These are phyloP conservation scores for Fusarium dlaminii DNA, from an alignment of 2,329 filamentous ascomycete genomes.

Conservation along the genomic window DNA sequence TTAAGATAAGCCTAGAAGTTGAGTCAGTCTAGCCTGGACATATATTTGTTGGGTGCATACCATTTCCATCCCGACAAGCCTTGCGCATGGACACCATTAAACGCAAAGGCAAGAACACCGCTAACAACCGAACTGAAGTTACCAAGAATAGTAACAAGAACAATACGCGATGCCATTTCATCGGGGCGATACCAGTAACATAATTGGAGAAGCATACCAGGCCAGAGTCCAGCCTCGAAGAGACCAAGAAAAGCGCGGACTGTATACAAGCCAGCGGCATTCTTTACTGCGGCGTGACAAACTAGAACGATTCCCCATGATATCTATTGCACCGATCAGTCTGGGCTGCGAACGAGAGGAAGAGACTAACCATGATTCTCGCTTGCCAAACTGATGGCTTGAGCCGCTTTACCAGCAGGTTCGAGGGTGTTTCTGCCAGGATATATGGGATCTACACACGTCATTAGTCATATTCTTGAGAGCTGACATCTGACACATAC, in stretches of 20 bases:
- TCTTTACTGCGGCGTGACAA: rapidly evolving
- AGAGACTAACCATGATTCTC: not conserved
- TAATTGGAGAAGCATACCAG: not conserved
- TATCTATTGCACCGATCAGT: not conserved
- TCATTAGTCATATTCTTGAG: not conserved
- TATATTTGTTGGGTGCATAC: rapidly evolving
- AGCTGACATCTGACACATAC: rapidly evolving
- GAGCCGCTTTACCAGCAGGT: not conserved
- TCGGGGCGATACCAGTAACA: not conserved
- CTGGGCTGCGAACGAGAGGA: rapidly evolving
- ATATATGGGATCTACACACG: not conserved
- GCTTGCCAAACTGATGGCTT: not conserved
- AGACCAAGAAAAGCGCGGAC: not conserved
- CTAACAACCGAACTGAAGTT: not conserved
- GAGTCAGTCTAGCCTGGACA: not conserved
- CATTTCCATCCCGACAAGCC: not conserved
- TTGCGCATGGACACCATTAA: not conserved
- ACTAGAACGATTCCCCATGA: not conserved
- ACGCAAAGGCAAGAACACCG: not conserved
- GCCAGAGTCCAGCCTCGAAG: not conserved
- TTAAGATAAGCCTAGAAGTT: not conserved
- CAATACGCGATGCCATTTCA: not conserved
- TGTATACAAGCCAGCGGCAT: not conserved
- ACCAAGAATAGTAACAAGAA: not conserved
- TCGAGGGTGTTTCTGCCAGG: not conserved